Conservation (phyloP, 1,139 yeast genomes). For the Pneumocystis oryctolagi region DNA sequence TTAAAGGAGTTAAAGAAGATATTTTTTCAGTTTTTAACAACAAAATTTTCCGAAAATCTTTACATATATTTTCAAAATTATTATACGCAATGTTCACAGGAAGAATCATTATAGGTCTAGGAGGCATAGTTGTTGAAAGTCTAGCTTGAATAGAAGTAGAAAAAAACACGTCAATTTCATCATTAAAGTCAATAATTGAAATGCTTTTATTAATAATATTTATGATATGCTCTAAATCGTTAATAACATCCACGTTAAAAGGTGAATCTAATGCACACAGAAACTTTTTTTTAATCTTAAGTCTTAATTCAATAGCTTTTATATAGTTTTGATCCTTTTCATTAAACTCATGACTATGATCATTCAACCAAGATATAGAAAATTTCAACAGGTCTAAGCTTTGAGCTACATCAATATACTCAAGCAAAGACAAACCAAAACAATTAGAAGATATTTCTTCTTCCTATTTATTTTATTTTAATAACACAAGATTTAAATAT, state of each 20-base stretch:
- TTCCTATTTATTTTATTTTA: neutral
- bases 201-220: constrained; percentile 2
- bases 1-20: neutral
- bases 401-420: neutral
- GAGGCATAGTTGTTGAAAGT: constrained; percentile 9
- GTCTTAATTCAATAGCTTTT: neutral
- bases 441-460: neutral
- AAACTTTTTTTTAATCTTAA: neutral
- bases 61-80: neutral
- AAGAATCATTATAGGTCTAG: constrained; percentile 9
- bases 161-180: neutral
- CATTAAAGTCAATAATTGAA: neutral
- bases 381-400: neutral
- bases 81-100: constrained; percentile 4
- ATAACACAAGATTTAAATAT: neutral
- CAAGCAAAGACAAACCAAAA: neutral
- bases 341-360: constrained; percentile 3
- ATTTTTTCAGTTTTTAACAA: neutral
- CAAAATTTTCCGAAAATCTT: constrained; percentile 3
- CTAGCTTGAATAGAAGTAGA: constrained; percentile 5
- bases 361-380: neutral
- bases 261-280: neutral
- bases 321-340: neutral
- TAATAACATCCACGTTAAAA: neutral
- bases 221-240: neutral